A percentile compares a stretch with the other conserved stretches of the same genome.
Conservation (phyloP, 2,329 filamentous ascomycete genomes). For the Aspergillus sp. region DNA sequence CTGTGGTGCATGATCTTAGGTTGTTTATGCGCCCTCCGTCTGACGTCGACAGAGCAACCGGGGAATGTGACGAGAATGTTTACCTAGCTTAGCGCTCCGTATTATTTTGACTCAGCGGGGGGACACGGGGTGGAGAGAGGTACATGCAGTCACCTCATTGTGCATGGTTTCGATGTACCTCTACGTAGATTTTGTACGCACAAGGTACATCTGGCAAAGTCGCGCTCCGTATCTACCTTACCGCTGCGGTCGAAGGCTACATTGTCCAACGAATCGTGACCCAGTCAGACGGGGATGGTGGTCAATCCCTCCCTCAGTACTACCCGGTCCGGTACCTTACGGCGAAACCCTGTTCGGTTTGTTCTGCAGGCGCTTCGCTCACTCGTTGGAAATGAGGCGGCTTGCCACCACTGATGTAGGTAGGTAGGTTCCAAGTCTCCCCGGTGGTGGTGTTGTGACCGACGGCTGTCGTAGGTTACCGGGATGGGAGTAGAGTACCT, state of each 20-base stretch:
- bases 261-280: too few relatives aligned
- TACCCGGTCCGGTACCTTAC: not conserved
- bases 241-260: too few relatives aligned
- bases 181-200: not conserved
- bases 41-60: constrained; percentile 7
- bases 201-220: too few relatives aligned
- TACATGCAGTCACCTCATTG: not conserved
- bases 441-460: too few relatives aligned
- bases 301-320: too few relatives aligned
- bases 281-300: too few relatives aligned
- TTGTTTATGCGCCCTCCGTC: not conserved
- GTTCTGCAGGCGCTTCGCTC: not conserved
- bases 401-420: not conserved
- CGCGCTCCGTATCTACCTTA: too few relatives aligned
- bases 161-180: not conserved
- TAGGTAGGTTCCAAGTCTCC: too few relatives aligned
- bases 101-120: not conserved
- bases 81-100: too few relatives aligned
- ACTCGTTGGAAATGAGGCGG: not conserved
- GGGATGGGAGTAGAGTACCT: too few relatives aligned
- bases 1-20: not conserved
- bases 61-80: not conserved
- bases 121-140: too few relatives aligned
- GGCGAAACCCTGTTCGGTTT: not conserved
- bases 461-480: too few relatives aligned